Conservation (phyloP, 2,329 filamentous ascomycete genomes). For the Cytospora schulzeri region DNA sequence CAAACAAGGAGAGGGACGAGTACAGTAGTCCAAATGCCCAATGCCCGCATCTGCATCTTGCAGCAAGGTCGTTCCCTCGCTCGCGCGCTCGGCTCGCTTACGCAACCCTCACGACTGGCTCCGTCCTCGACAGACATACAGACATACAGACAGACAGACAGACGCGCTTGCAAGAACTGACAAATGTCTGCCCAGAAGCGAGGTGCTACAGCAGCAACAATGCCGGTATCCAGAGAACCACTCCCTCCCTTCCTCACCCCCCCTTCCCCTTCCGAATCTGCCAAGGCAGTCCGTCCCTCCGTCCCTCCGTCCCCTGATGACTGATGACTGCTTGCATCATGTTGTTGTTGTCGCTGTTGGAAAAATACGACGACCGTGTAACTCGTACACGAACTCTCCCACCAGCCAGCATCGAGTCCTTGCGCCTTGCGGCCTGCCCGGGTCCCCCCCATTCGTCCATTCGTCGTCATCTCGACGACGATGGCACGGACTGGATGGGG, state of each 20-base stretch:
- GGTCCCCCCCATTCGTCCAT: neutral
- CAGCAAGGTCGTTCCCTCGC: neutral
- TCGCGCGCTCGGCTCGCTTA: neutral
- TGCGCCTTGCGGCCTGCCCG: neutral
- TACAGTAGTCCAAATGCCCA: neutral
- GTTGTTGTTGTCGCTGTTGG: no score
- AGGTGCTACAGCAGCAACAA: neutral
- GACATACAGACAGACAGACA: no score
- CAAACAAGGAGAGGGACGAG: neutral
- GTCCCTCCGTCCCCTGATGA: neutral
- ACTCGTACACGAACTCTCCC: neutral
- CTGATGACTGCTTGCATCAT: neutral
- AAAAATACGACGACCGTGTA: constrained; percentile 12
- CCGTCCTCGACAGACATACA: constrained; percentile 3
- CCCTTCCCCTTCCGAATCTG: neutral
- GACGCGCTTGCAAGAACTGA: no score
- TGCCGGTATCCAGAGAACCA: neutral
- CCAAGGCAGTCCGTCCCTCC: neutral
- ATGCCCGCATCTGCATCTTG: neutral
- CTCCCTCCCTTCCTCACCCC: no score
- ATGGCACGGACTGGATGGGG: no score
- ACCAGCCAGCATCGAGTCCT: neutral
- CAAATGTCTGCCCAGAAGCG: neutral
- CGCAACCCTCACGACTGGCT: constrained; percentile 1
- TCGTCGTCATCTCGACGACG: neutral